Conservation (phyloP, 2,329 filamentous ascomycete species). For the Epicoccum nigrum region DNA sequence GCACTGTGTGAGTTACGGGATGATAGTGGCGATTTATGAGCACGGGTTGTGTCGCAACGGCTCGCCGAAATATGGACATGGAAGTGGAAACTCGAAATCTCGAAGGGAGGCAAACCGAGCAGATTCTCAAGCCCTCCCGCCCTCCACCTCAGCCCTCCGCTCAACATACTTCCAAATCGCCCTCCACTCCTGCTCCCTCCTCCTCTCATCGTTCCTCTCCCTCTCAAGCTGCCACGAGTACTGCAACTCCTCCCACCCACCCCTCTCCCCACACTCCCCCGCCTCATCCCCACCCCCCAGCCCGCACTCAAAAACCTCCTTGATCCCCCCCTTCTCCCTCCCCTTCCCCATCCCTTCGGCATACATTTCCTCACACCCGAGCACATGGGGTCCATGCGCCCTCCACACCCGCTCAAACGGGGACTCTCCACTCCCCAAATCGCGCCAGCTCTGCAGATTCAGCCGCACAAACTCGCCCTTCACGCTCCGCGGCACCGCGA, state of each 20-base stretch:
- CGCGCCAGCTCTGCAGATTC: slow-evolving; percentile 32
- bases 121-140: too few species aligned
- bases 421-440: slow-evolving; percentile 29
- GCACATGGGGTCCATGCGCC: slow-evolving; percentile 31
- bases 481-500: slow-evolving; percentile 9
- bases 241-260: background rate
- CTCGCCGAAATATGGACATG: too few species aligned
- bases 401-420: slow-evolving; percentile 39
- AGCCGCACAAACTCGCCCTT: slow-evolving; percentile 22
- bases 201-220: background rate
- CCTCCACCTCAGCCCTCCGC: background rate
- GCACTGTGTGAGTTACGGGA: too few species aligned
- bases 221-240: slow-evolving; percentile 5
- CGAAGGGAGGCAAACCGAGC: too few species aligned
- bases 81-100: too few species aligned
- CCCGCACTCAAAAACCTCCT: slow-evolving; percentile 24
- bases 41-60: too few species aligned
- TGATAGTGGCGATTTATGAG: too few species aligned
- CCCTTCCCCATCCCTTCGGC: slow-evolving; percentile 1
- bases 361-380: background rate
- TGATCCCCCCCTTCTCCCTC: slow-evolving; percentile 24
- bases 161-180: slow-evolving; percentile 10
- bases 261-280: background rate
- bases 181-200: slow-evolving; percentile 10
- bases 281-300: background rate